phyloP scores from a whole-genome alignment of 2,329 filamentous ascomycete species.

The Hortaea sp. region DNA sequence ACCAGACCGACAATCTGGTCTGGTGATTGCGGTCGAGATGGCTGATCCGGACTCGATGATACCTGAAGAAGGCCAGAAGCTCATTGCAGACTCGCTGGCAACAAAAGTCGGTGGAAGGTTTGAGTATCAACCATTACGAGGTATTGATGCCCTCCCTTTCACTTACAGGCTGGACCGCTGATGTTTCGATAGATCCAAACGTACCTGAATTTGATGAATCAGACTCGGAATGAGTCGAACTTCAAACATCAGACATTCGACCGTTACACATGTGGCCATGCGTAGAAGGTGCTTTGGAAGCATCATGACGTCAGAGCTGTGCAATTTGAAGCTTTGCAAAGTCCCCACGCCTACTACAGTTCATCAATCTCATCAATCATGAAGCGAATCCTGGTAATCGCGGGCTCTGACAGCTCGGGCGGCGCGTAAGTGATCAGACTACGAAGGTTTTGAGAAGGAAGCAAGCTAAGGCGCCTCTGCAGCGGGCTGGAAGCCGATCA shows the following conservation, averaged over 20 bases:
- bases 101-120: slow-evolving; percentile 34
- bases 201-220: slow-evolving; percentile 34
- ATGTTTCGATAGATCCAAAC: slow-evolving; percentile 31
- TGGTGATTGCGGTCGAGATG: slow-evolving; percentile 35
- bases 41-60: slow-evolving; percentile 34
- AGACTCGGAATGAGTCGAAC: slow-evolving; percentile 32
- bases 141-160: slow-evolving; percentile 16
- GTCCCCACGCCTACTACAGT: too few relatives aligned
- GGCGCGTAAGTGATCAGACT: slow-evolving; percentile 56
- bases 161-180: neutral
- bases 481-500: slow-evolving; percentile 94
- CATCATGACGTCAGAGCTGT: slow-evolving; percentile 3
- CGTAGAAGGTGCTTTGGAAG: neutral
- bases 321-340: neutral
- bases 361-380: slow-evolving; percentile 9
- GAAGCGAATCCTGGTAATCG: slow-evolving; percentile 64
- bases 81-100: slow-evolving; percentile 28
- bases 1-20: slow-evolving; percentile 31
- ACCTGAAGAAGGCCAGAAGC: slow-evolving; percentile 28
- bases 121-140: slow-evolving; percentile 35
- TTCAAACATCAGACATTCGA: neutral
- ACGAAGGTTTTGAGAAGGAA: too few relatives aligned
- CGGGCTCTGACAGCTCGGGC: slow-evolving; percentile 82
- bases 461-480: neutral
- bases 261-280: too few relatives aligned